Percentiles rank a stretch among this genome's conserved stretches.
Conservation (phyloP, 225 moss, liverwort and hornwort genomes). For the Sphagnum contortum region DNA sequence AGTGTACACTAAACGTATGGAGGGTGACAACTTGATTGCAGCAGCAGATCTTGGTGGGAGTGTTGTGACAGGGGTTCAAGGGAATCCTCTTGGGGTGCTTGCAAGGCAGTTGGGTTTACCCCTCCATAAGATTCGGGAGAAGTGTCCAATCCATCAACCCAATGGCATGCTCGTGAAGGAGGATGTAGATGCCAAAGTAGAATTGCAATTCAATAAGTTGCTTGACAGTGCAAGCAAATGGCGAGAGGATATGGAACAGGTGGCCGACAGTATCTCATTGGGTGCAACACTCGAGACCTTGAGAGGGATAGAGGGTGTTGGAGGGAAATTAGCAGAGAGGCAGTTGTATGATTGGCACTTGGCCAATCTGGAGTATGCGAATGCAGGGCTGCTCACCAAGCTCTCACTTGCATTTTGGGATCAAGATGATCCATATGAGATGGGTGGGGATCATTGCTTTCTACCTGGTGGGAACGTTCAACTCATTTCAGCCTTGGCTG, state of each 20-base stretch:
- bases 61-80: slow-evolving; percentile 36
- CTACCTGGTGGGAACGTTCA: slow-evolving; percentile 31
- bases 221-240: slow-evolving; percentile 43
- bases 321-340: slow-evolving; percentile 19
- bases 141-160: slow-evolving; percentile 33
- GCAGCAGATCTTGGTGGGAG: slow-evolving; percentile 35
- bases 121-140: slow-evolving; percentile 33
- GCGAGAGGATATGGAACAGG: slow-evolving; percentile 27
- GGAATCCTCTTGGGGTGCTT: slow-evolving; percentile 40
- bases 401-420: slow-evolving; percentile 43
- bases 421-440: slow-evolving; percentile 48
- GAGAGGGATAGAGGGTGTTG: slow-evolving; percentile 14
- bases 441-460: slow-evolving; percentile 52
- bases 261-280: slow-evolving; percentile 23
- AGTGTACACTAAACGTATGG: slow-evolving; percentile 38
- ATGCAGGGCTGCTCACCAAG: slow-evolving; percentile 34
- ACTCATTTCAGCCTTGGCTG: slow-evolving; percentile 27
- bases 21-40: slow-evolving; percentile 22
- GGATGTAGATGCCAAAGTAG: slow-evolving; percentile 28
- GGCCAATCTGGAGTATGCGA: slow-evolving; percentile 44
- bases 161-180: slow-evolving; percentile 19
- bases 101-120: slow-evolving; percentile 32
- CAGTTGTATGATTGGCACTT: slow-evolving; percentile 44
- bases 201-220: slow-evolving; percentile 32
- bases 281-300: slow-evolving; percentile 34